A percentile compares a stretch with the other conserved stretches of the same genome.
Evolutionary conservation across 1,284 basidiomycete species (phyloP).

Genomic region (Thelephora terrestris): DNA sequence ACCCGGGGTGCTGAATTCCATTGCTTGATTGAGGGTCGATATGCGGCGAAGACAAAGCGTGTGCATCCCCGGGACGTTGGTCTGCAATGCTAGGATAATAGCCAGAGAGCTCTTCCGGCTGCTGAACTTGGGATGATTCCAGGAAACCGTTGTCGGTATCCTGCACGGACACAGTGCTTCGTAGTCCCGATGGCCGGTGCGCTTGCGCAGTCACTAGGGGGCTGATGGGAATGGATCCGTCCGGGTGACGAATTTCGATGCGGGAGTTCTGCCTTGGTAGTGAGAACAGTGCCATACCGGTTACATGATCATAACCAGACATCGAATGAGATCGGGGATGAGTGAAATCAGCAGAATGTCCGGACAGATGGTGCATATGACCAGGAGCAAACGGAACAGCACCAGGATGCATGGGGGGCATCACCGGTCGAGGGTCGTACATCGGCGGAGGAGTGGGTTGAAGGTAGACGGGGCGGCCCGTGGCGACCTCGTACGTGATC

Average conservation of each 20-base stretch:
- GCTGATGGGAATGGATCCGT: slow-evolving; percentile 25
- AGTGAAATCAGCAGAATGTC: slow-evolving; percentile 48
- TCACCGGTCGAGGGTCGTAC: slow-evolving; percentile 55
- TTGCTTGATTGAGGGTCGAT: slow-evolving; percentile 3
- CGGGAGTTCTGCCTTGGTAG: slow-evolving; percentile 63
- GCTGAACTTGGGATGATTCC: slow-evolving; percentile 5
- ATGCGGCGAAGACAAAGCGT: slow-evolving; percentile 9
- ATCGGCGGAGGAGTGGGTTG: slow-evolving; percentile 46
- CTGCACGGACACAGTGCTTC: slow-evolving; percentile 18
- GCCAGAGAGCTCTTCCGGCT: slow-evolving; percentile 2
- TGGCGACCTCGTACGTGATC: slow-evolving; percentile 67
- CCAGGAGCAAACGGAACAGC: slow-evolving; percentile 38
- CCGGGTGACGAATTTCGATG: slow-evolving; percentile 64
- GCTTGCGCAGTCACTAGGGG: slow-evolving; percentile 6
- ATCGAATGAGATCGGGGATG: slow-evolving; percentile 48
- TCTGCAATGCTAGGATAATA: slow-evolving; percentile 5
- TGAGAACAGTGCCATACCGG: slow-evolving; percentile 56
- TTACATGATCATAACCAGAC: slow-evolving; percentile 50
- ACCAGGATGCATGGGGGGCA: slow-evolving; percentile 29
- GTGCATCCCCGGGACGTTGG: slow-evolving; percentile 13
- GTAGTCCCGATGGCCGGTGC: slow-evolving; percentile 27
- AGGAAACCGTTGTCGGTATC: slow-evolving; percentile 4
- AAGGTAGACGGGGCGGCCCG: slow-evolving; percentile 66
- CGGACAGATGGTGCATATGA: slow-evolving; percentile 44
- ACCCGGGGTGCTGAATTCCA: slow-evolving; percentile 11